Evolutionary conservation across 495 filamentous ascomycete species (phyloP), one percentile per base, ranked within the genome.

Genomic region (Aspergillus cavernicola): DNA sequence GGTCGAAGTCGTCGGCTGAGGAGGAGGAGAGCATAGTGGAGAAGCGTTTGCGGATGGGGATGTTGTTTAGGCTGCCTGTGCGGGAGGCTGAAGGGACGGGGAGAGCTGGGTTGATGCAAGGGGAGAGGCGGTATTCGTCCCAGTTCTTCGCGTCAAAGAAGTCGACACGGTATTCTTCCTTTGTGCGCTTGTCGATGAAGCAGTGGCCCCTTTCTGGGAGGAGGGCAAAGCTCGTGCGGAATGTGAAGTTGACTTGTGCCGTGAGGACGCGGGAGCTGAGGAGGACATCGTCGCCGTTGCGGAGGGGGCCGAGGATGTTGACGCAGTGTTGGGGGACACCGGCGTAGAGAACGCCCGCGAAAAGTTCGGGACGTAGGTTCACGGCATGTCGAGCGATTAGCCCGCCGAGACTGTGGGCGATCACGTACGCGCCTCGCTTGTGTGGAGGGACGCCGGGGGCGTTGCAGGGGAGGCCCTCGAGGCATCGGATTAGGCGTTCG

Each of bases 221-320:
- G 18, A 97, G 84, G 18, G 85, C 80, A 59, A 86, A 98, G 49
- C 81, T 88, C 2, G 89, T 96, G 6, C 92, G 86, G 35, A 98
- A 80, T 1, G 88, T 90, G 68, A 98, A 97, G 67, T 92, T 95
- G 44, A 96, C 92, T 67, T 96, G 90, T 0, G 93, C 91, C 1
- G 92, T 96, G 2, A 98, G 77, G 2, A 97, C 88, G 51, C 89
- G 88, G 18, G 90, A 90, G 62, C 90, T 95, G 29, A 98, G 71
- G 3, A 96, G 76, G 1, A 97, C 93, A 22, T 90, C 86, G 62
- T 97, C 92, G 11, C 91, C 91, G 61, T 93, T 95, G 38, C 92
- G 83, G 3, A 98, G 61, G 0, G 92, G 92, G 1, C 92, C 92
- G 12, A 97, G 80, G 40, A 96, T 92, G 66, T 95, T 95, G 55